A percentile compares a stretch with the other conserved stretches of the same genome.
Conservation (phyloP, 2,329 filamentous ascomycete species). For the Neofusicoccum ribis region DNA sequence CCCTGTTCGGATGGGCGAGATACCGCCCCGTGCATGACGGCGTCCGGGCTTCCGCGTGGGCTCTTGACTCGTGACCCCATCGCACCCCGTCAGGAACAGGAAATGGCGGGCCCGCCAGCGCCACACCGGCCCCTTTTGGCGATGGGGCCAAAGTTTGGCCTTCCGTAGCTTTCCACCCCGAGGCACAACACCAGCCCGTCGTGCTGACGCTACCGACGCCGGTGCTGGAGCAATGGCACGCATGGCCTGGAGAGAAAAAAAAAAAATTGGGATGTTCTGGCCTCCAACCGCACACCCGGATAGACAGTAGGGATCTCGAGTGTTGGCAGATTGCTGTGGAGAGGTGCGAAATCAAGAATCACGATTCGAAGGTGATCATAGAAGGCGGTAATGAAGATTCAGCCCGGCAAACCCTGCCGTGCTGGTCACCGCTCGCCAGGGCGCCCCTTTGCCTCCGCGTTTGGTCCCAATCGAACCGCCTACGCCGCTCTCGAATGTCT, state of each 20-base stretch:
- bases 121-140: constrained; percentile 9
- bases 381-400: constrained; percentile 5
- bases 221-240: neutral
- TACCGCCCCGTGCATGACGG: neutral
- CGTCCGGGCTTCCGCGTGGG: neutral
- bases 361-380: neutral
- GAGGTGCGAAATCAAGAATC: constrained; percentile 8
- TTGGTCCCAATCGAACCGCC: neutral
- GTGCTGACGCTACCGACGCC: neutral
- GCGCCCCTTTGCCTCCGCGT: constrained; percentile 6
- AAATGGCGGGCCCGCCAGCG: neutral
- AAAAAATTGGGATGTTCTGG: neutral
- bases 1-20: neutral
- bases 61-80: neutral
- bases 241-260: neutral
- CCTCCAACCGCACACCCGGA: neutral
- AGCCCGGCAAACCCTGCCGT: constrained; percentile 3
- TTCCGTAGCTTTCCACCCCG: neutral
- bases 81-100: constrained; percentile 1
- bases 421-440: constrained; percentile 12
- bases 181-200: neutral
- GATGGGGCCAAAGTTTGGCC: neutral
- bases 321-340: constrained; percentile 1
- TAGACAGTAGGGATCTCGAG: constrained; percentile 5
- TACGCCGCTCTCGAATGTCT: neutral